Percentiles rank a stretch among this genome's conserved stretches.
These are phyloP conservation scores for Ziziphus jujuba DNA, from an alignment of 306 rosid species.

Conservation along the genomic window DNA sequence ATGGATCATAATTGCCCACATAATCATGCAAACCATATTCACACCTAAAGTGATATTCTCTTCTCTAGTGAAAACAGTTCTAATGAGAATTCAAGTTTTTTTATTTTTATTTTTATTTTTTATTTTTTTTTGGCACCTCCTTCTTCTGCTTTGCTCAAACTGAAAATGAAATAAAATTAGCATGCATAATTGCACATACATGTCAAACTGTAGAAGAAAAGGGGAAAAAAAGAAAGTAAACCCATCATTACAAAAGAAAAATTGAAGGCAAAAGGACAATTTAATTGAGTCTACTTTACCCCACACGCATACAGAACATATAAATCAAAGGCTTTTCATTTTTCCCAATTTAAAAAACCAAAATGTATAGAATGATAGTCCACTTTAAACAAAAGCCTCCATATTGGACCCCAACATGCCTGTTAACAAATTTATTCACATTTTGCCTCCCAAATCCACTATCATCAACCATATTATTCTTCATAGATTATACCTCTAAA, in stretches of 20 bases:
- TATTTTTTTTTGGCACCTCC: no score
- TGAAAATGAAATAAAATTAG: slow-evolving; percentile 13
- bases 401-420: slow-evolving; percentile 75
- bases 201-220: slow-evolving; percentile 34
- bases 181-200: slow-evolving; percentile 21
- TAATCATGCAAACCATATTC: slow-evolving; percentile 48
- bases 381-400: slow-evolving; percentile 81
- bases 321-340: slow-evolving; percentile 58
- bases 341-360: slow-evolving; percentile 28
- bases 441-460: slow-evolving; percentile 21
- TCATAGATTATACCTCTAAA: slow-evolving; percentile 7
- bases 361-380: slow-evolving; percentile 44
- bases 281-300: slow-evolving; percentile 59
- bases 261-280: slow-evolving; percentile 64
- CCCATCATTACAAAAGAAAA: slow-evolving; percentile 75
- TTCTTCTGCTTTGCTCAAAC: no score
- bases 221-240: slow-evolving; percentile 12
- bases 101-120: neutral
- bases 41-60: slow-evolving; percentile 20
- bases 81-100: slow-evolving; percentile 12
- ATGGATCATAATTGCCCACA: slow-evolving; percentile 56
- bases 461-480: slow-evolving; percentile 41
- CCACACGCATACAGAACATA: slow-evolving; percentile 56
- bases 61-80: slow-evolving; percentile 10
- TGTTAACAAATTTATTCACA: slow-evolving; percentile 35